phyloP scores from a whole-genome alignment of 129 eudicot species.

The Ambrosia artemisiifolia region DNA sequence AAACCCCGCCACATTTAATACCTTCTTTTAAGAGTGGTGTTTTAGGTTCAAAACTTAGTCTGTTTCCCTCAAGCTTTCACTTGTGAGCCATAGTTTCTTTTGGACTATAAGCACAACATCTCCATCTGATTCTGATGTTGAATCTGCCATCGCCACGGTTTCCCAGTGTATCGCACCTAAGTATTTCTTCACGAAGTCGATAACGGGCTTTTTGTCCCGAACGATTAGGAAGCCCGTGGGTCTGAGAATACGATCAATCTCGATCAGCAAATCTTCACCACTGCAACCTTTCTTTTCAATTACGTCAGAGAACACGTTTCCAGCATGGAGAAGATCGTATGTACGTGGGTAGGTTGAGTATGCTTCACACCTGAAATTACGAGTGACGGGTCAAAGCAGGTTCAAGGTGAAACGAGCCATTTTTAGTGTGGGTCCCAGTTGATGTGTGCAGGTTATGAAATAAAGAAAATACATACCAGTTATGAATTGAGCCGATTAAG shows the following conservation, averaged over 20 bases:
- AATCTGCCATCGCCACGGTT: constrained; percentile 65
- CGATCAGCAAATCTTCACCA: constrained; percentile 81
- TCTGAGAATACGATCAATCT: constrained; percentile 94
- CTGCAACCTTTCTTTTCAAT: constrained; percentile 92
- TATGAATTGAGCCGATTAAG: constrained; percentile 82
- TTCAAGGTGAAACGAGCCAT: background rate
- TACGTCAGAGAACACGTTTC: constrained; percentile 80
- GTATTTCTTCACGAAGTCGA: constrained; percentile 82
- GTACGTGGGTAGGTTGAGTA: constrained; percentile 99
- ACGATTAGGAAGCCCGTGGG: constrained; percentile 82
- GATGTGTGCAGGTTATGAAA: background rate
- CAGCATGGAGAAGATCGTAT: constrained; percentile 90
- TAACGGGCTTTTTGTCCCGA: constrained; percentile 67
- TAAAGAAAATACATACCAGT: constrained; percentile 57
- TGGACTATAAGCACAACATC: constrained; percentile 72
- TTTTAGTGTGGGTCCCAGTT: background rate
- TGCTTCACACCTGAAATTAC: constrained; percentile 82
- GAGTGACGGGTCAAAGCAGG: background rate
- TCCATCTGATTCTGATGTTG: constrained; percentile 59
- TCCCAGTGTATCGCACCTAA: constrained; percentile 94
- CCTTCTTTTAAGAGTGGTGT: constrained; percentile 8
- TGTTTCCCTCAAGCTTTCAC: constrained; percentile 63
- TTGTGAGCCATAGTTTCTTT: constrained; percentile 94
- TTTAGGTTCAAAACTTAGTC: constrained; percentile 40
- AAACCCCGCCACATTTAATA: constrained; percentile 21